Evolutionary conservation across 2,329 filamentous ascomycete genomes (phyloP), one percentile per base, ranked within the genome.

Genomic region (Aspergillus hiratsukae): DNA sequence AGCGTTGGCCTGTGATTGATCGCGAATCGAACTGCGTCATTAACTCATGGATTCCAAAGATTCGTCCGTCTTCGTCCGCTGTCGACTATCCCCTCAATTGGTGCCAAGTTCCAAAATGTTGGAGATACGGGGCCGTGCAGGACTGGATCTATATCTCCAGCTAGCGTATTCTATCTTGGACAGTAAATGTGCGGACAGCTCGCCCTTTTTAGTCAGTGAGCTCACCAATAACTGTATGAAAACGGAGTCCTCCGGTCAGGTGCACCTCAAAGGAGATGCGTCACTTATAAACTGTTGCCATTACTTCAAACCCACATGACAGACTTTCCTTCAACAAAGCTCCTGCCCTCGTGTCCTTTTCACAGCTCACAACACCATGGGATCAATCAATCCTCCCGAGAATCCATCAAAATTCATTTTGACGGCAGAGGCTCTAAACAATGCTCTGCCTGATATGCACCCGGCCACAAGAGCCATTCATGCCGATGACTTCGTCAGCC

Each of bases 401-500:
- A 37, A 37, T 37, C 14, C 14, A 4, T 17, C 31, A 17, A 37
- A 17, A 17, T 37, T 37, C 1, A 37, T 37, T 17, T 3, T 37
- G 14, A 37, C 31, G 3, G 31, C 31, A 7, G 31, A 37, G 31
- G 31, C 14, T 25, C 9, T 35, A 0, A 29, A 27, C 48, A 51
- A 29, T 37, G 43, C 51, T 25, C 27, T 28, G 11, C 17, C 27
- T 4, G 31, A 25, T 21, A 61, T 11, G 37, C 67, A 66, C 28
- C 63, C 61, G 14, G 55, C 68, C 0, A 90, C 90, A 1, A 81
- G 84, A 54, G 83, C 88, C 23, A 79, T 96, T 62, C 91, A 96
- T 70, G 90, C 88, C 59, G 91, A 96, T 68, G 87, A 94, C 75
- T 79, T 80, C 66, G 82, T 93, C 66, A 89, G 90, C 72, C 75